Conservation (phyloP, 2,329 filamentous ascomycete species). For the Aspergillus sojae region DNA sequence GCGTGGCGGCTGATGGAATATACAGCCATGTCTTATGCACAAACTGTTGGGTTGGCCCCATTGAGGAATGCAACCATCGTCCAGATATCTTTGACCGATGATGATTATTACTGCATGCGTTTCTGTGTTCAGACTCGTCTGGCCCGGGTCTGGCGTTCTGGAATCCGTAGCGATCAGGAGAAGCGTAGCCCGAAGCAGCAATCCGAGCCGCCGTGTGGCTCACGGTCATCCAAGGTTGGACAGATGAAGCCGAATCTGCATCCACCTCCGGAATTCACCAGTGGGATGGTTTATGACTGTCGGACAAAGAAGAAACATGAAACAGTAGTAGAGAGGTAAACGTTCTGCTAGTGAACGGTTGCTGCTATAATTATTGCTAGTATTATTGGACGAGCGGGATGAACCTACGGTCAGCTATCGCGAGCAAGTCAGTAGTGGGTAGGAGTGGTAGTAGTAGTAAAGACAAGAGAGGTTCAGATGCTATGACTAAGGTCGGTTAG, state of each 20-base stretch:
- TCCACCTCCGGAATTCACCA: neutral
- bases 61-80: constrained; percentile 14
- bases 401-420: neutral
- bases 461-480: neutral
- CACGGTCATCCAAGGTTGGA: neutral
- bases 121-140: neutral
- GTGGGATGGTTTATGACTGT: neutral
- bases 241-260: neutral
- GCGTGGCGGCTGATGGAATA: constrained; percentile 18
- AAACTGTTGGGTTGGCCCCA: constrained; percentile 11
- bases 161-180: neutral
- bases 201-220: constrained; percentile 1
- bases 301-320: neutral
- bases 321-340: neutral
- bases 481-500: neutral
- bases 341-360: no score
- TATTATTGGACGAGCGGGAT: neutral
- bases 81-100: neutral
- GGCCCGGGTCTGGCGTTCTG: neutral
- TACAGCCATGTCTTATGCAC: constrained; percentile 17
- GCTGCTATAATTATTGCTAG: neutral
- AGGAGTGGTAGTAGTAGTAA: no score
- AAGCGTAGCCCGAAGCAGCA: neutral
- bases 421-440: no score
- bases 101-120: neutral